Evolutionary conservation across 1,139 yeast species (phyloP).

Genomic region (Lodderomyces jiufengensis): DNA sequence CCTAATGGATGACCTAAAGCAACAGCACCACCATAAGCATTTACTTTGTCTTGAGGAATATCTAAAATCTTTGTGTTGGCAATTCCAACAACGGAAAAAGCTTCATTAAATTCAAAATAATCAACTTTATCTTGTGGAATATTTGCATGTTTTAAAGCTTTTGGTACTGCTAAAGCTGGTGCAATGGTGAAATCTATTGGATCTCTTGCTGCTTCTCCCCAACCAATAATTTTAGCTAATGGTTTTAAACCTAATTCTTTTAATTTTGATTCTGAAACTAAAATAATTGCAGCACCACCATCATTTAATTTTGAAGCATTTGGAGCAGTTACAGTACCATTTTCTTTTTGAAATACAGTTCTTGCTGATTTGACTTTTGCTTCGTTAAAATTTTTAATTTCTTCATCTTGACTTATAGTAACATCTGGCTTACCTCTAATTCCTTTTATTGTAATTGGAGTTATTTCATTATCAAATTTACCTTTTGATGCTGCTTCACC

Average conservation of each 20-base stretch:
- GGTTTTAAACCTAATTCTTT: constrained; percentile 85
- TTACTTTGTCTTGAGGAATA: constrained; percentile 66
- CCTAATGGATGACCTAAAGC: constrained; percentile 98
- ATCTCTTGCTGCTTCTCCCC: constrained; percentile 97
- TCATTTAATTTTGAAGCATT: constrained; percentile 95
- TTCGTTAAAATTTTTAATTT: constrained; percentile 69
- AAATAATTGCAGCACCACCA: constrained; percentile 92
- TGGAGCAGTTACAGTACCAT: constrained; percentile 95
- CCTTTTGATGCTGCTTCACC: constrained; percentile 74
- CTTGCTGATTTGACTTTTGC: constrained; percentile 74
- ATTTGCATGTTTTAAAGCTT: constrained; percentile 87
- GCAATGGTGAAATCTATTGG: constrained; percentile 95
- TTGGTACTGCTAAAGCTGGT: constrained; percentile 90
- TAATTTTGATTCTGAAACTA: constrained; percentile 79
- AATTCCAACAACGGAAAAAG: constrained; percentile 91
- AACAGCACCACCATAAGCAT: constrained; percentile 97
- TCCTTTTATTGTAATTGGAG: constrained; percentile 86
- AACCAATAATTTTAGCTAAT: constrained; percentile 80
- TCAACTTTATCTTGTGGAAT: constrained; percentile 58
- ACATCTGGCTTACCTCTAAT: constrained; percentile 89
- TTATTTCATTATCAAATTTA: constrained; percentile 75
- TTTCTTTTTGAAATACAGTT: constrained; percentile 87
- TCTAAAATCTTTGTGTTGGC: constrained; percentile 79
- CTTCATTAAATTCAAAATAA: constrained; percentile 92
- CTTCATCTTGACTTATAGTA: constrained; percentile 69